Evolutionary conservation across 169 alveolate genomes (phyloP), one percentile per base, ranked within the genome.

Genomic region (Hepatocystis sp.): DNA sequence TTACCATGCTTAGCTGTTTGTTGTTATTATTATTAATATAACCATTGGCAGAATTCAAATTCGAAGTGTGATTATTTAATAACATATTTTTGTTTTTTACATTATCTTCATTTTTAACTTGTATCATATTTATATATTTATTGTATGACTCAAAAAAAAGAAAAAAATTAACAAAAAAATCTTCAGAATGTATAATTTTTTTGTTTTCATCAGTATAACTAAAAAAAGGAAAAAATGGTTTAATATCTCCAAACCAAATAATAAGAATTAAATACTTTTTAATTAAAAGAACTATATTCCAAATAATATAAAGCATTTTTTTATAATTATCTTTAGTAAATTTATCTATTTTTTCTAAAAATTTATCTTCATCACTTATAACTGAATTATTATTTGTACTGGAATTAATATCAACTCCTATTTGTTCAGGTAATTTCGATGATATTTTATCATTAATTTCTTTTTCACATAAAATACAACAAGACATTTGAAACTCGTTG

Each of bases 161-260:
- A 39, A 27, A 53, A 4, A 81, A 47, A 49, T 81, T 61, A 19
- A 81, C 84, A 53, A 81, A 81, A 4, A 81, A 27, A 63, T 81
- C 89, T 11, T 61, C 36, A 32, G 84, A 60, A 42, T 47, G 49
- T 51, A 53, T 63, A 7, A 49, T 55, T 40, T 81, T 61, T 55
- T 40, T 60, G 17, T 30, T 51, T 61, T 61, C 67, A 81, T 61
- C 84, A 25, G 39, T 28, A 23, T 81, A 61, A 63, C 84, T 81
- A 61, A 81, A 81, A 53, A 81, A 68, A 30, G 89, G 89, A 42
- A 47, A 81, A 42, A 81, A 81, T 10, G 89, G 89, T 65, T 46
- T 81, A 23, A 81, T 34, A 17, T 81, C 89, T 21, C 84, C 84
- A 21, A 81, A 51, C 89, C 89, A 81, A 2, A 81, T 61, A 3